Evolutionary conservation across 306 rosid genomes (phyloP).

Genomic region (Arachis hypogaea): DNA sequence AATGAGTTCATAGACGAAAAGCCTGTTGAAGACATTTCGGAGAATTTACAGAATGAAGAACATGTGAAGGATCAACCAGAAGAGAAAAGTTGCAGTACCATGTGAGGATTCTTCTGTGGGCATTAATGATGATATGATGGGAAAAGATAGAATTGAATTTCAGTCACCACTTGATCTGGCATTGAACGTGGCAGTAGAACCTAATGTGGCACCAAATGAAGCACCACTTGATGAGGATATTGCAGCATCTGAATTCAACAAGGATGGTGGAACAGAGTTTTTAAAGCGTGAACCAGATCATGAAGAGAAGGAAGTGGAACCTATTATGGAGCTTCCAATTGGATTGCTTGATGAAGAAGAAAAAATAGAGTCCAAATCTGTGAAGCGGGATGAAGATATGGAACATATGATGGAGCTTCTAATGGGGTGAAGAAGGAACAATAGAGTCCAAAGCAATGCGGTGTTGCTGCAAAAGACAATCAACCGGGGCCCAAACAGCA

Average conservation of each 20-base stretch:
- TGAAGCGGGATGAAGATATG: neutral
- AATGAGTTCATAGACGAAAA: conserved; percentile 4
- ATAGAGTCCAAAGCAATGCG: neutral
- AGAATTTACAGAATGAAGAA: neutral
- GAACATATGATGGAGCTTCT: conserved; percentile 33
- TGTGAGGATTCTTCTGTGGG: conserved; percentile 27
- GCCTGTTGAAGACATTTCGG: conserved; percentile 22
- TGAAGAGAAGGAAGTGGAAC: neutral
- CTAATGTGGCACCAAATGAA: neutral
- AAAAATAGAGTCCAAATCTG: neutral
- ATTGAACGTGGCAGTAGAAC: neutral
- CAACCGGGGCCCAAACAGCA: no score
- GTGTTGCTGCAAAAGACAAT: no score
- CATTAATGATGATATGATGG: neutral
- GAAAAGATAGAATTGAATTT: conserved; percentile 2
- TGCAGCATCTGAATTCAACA: no score
- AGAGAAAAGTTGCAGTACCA: conserved; percentile 7
- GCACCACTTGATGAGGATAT: neutral
- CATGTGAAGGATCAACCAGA: conserved; percentile 29
- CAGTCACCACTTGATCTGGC: neutral
- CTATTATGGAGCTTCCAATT: conserved; percentile 19
- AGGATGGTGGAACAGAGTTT: neutral
- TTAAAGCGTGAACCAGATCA: conserved; percentile 14
- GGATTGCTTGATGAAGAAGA: conserved; percentile 30
- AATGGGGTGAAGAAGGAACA: conserved; percentile 33